These are phyloP conservation scores for Auricularia sp. DNA, from an alignment of 768 basidiomycete species.

Conservation along the genomic window DNA sequence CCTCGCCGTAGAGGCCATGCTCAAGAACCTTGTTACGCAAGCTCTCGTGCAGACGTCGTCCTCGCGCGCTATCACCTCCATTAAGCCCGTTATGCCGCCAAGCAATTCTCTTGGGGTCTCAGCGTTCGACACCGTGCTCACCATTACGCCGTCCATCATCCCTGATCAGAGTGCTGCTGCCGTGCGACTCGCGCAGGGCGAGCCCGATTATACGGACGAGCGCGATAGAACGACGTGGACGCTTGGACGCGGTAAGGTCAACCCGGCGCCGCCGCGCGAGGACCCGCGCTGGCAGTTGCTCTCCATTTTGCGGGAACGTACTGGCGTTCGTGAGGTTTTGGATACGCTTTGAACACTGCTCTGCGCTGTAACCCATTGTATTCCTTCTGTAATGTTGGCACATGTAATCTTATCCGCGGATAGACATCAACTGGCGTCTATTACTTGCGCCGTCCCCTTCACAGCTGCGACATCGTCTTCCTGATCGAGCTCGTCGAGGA, in stretches of 20 bases:
- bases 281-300: conserved; percentile 64
- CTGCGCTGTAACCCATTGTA: neutral
- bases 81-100: conserved; percentile 39
- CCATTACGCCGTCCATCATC: conserved; percentile 64
- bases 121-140: conserved; percentile 71
- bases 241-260: neutral
- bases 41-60: conserved; percentile 67
- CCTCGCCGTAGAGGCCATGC: conserved; percentile 75
- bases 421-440: neutral
- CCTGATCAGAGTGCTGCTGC: conserved; percentile 73
- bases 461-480: neutral
- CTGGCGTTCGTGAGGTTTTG: conserved; percentile 17
- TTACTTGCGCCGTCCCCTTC: neutral
- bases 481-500: conserved; percentile 55
- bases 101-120: conserved; percentile 48
- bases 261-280: neutral
- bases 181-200: conserved; percentile 53
- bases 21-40: conserved; percentile 76
- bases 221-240: neutral
- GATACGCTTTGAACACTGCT: neutral
- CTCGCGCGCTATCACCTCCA: conserved; percentile 69
- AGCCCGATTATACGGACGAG: conserved; percentile 13
- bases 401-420: neutral
- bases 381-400: neutral
- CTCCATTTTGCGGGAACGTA: conserved; percentile 63